Base-by-base conservation (phyloP, 2,329 filamentous ascomycete genomes). In the Neurospora sp. region DNA sequence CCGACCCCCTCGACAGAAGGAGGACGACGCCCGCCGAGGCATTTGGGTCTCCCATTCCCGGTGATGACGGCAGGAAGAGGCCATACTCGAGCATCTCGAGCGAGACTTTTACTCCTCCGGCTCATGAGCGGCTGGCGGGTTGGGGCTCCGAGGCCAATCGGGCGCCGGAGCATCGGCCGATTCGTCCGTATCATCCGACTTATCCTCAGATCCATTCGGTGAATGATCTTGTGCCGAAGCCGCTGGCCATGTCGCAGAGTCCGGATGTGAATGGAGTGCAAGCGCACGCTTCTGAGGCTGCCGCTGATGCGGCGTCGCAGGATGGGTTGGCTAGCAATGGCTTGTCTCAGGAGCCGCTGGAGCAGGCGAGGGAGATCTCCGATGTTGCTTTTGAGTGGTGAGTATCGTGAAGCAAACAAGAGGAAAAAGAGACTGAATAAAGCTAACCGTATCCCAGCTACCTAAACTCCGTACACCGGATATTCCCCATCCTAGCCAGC, bases 401-500 rank as follows among this genome's bases (percentile, higher is more conserved):
- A 75, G 83, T 76, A 10, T 38, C 9, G 17, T 9, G 6, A 6
- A 13, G 10, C 19, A 23, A 43, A n/a, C 11, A 46, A 39, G 8
- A 17, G 13, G 38, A 9, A 5, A 23, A n/a, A 8, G 11, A 11
- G n/a, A 28, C 2, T 1, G 40, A 68, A 43, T 3, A 42, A 11
- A 19, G 62, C 36, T 70, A 28, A 69, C 70, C 4, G 19, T 68
- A 11, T 40, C 1, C 23, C 69, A 89, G 87, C 73, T 93, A 92
- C 74, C 84, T 91, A 68, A 82, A 83, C 4, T 81, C 86, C 15
- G 86, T 93, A 23, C 90, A 93, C 74, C 87, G 88, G 15, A 86
- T 86, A 3, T 89, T 91, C 70, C 90, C 90, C 0, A 82, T 93
- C 66, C 81, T 93, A 13, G 85, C 90, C 1, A 82, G 83, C 68